Evolutionary conservation across 2,329 filamentous ascomycete species (phyloP).

Genomic region (Didymella lethalis): DNA sequence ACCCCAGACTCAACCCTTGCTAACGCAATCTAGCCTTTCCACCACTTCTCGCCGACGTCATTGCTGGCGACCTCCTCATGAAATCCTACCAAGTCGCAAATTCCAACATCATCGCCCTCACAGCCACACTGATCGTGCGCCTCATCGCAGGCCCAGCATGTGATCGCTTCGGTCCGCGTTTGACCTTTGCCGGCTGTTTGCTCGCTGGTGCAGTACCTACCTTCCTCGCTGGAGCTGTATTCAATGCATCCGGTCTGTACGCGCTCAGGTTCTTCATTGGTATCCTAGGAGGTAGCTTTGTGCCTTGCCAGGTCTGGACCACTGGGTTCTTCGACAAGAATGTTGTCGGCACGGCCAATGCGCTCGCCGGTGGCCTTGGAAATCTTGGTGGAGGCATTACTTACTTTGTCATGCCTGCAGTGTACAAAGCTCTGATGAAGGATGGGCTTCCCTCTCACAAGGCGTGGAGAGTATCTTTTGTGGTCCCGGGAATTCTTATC

Average conservation of each 20-base stretch:
- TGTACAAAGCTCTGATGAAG: constrained; percentile 73
- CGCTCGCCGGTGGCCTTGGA: constrained; percentile 69
- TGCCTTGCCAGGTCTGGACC: constrained; percentile 88
- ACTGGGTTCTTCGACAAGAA: constrained; percentile 94
- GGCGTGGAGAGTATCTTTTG: constrained; percentile 82
- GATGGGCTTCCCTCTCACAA: constrained; percentile 68
- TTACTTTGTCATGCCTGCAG: constrained; percentile 83
- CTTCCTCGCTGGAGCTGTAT: constrained; percentile 78
- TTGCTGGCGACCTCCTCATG: constrained; percentile 77
- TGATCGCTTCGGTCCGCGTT: constrained; percentile 79
- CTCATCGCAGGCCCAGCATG: constrained; percentile 80
- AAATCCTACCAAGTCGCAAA: constrained; percentile 76
- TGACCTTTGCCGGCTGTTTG: constrained; percentile 78
- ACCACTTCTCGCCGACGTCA: constrained; percentile 60
- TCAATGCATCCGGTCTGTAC: constrained; percentile 70
- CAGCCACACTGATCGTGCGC: constrained; percentile 61
- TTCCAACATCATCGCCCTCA: constrained; percentile 84
- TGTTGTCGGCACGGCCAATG: constrained; percentile 89
- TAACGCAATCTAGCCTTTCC: constrained; percentile 37
- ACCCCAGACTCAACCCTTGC: constrained; percentile 1
- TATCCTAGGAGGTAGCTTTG: constrained; percentile 77
- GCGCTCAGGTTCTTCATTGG: constrained; percentile 79
- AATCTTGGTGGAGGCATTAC: constrained; percentile 42
- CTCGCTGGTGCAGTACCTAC: constrained; percentile 81
- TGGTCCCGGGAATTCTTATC: constrained; percentile 81